Conservation (phyloP, 2,329 filamentous ascomycete genomes). For the Ploettnerulaceae sp. region DNA sequence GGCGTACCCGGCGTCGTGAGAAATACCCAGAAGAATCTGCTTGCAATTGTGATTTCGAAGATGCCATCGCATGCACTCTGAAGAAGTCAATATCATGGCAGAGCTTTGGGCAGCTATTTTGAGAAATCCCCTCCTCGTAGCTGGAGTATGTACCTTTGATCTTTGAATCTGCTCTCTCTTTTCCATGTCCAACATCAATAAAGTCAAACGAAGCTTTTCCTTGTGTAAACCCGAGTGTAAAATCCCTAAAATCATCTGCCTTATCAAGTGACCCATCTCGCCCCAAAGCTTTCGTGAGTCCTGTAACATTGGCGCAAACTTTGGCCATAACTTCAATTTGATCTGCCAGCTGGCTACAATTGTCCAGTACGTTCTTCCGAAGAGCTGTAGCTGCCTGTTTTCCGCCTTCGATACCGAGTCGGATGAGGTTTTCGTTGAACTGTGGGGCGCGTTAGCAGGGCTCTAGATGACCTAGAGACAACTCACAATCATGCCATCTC, state of each 20-base stretch:
- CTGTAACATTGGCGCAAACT: constrained; percentile 50
- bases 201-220: constrained; percentile 57
- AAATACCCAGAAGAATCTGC: constrained; percentile 56
- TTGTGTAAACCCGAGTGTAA: constrained; percentile 56
- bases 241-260: constrained; percentile 48
- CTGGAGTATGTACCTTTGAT: constrained; percentile 46
- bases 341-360: constrained; percentile 41
- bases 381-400: constrained; percentile 41
- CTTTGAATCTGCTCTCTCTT: constrained; percentile 55
- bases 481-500: constrained; percentile 55
- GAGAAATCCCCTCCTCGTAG: too few species aligned
- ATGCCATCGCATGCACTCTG: constrained; percentile 47
- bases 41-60: constrained; percentile 57
- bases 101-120: not conserved
- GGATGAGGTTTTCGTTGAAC: constrained; percentile 54
- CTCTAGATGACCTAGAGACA: constrained; percentile 13
- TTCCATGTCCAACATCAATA: constrained; percentile 55
- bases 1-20: constrained; percentile 56
- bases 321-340: constrained; percentile 52
- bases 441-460: constrained; percentile 32
- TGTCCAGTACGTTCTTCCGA: constrained; percentile 43
- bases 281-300: constrained; percentile 46
- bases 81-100: constrained; percentile 13
- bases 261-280: constrained; percentile 44
- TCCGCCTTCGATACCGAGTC: constrained; percentile 44